These are phyloP conservation scores for Metschnikowia hibisci DNA, from an alignment of 805 yeast genomes.

Conservation along the genomic window DNA sequence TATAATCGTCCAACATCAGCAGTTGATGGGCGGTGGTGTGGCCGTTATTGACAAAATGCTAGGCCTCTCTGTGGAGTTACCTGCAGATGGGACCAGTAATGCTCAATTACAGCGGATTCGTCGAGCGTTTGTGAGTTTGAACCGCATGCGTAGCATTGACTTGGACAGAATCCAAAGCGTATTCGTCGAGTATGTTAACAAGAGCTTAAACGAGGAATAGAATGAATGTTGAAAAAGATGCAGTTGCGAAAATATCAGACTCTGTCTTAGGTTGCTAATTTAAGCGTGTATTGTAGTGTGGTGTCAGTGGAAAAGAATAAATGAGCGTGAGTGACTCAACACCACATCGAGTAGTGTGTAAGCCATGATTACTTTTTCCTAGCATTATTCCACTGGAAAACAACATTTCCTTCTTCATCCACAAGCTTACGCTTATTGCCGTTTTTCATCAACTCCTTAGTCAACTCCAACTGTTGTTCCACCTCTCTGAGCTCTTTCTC, in stretches of 20 bases:
- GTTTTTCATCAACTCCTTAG: conserved; percentile 84
- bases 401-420: conserved; percentile 60
- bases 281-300: too few relatives aligned
- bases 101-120: conserved; percentile 82
- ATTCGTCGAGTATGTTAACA: conserved; percentile 75
- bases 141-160: conserved; percentile 74
- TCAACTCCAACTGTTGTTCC: conserved; percentile 68
- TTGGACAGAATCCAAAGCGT: conserved; percentile 60
- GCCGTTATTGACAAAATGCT: conserved; percentile 45
- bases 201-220: conserved; percentile 43
- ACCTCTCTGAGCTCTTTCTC: conserved; percentile 64
- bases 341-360: too few relatives aligned
- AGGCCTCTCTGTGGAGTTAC: conserved; percentile 55
- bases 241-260: too few relatives aligned
- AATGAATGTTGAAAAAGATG: too few relatives aligned
- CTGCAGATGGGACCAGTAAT: conserved; percentile 54
- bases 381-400: conserved; percentile 81
- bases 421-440: conserved; percentile 79
- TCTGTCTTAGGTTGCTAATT: too few relatives aligned
- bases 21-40: conserved; percentile 47
- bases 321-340: too few relatives aligned
- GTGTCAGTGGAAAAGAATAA: too few relatives aligned
- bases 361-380: conserved; percentile 45
- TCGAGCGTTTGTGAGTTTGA: conserved; percentile 77
- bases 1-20: conserved; percentile 60